Percentiles rank a stretch among this genome's conserved stretches.
phyloP scores from a whole-genome alignment of 305 asterid genomes.

The Rubia tinctorum region DNA sequence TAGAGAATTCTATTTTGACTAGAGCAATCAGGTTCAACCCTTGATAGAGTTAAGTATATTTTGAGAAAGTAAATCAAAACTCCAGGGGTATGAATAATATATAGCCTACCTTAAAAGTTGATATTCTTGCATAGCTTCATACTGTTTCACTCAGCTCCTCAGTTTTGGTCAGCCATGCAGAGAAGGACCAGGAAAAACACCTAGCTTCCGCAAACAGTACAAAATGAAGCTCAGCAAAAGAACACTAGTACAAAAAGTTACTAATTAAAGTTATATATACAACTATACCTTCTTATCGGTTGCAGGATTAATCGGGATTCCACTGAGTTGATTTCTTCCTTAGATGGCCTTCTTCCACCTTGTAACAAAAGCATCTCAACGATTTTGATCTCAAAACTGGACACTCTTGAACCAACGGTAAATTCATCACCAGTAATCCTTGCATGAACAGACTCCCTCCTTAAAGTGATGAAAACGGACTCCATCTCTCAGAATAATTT shows the following conservation, averaged over 20 bases:
- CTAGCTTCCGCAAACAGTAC: neutral
- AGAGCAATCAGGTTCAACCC: too few relatives aligned
- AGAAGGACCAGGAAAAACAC: neutral
- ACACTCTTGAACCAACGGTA: neutral
- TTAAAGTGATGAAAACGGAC: slow-evolving; percentile 33
- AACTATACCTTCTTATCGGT: neutral
- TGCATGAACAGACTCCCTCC: slow-evolving; percentile 34
- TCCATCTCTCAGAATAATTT: slow-evolving; percentile 33
- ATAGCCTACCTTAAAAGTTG: neutral
- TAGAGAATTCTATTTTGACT: too few relatives aligned
- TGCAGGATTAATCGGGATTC: neutral
- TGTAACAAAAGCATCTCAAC: neutral
- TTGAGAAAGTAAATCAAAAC: neutral
- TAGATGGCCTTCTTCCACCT: too few relatives aligned
- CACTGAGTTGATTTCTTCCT: neutral
- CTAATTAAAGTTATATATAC: neutral
- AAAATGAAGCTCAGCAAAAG: neutral
- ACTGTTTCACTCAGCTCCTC: neutral
- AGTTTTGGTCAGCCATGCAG: neutral
- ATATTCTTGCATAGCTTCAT: neutral
- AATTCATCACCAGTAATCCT: slow-evolving; percentile 29
- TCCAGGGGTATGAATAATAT: neutral
- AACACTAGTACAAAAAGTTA: neutral
- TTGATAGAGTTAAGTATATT: neutral
- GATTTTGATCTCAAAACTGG: neutral